These are phyloP conservation scores for Pythium rhizo-oryzae DNA, from an alignment of 352 stramenopile species.

Conservation along the genomic window DNA sequence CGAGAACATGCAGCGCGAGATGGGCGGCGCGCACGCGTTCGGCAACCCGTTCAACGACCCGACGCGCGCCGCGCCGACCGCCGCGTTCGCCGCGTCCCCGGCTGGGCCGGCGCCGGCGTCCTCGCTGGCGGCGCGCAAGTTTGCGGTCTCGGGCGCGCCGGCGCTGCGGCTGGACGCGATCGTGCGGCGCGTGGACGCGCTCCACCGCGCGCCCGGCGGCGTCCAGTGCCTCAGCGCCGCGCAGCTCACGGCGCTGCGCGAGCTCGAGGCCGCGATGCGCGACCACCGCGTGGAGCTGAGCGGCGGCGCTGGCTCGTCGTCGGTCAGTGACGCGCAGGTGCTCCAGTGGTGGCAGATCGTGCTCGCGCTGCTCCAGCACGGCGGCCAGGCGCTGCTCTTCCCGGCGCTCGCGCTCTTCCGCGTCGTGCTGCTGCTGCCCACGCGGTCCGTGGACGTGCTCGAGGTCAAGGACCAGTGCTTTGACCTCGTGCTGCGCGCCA, in stretches of 20 bases:
- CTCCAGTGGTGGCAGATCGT: slow-evolving; percentile 43
- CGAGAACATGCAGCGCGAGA: slow-evolving; percentile 84
- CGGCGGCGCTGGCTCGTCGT: slow-evolving; percentile 4
- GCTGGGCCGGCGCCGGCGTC: neutral
- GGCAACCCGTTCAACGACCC: slow-evolving; percentile 76
- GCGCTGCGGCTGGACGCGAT: slow-evolving; percentile 55
- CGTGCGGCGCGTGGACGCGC: slow-evolving; percentile 39
- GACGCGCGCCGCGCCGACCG: slow-evolving; percentile 32
- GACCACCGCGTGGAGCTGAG: slow-evolving; percentile 20
- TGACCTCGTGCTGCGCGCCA: slow-evolving; percentile 43
- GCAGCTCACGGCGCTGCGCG: slow-evolving; percentile 36
- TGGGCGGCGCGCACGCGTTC: slow-evolving; percentile 63
- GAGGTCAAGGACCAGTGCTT: slow-evolving; percentile 53
- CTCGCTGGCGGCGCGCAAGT: slow-evolving; percentile 39
- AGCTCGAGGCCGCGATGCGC: slow-evolving; percentile 30
- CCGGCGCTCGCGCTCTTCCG: slow-evolving; percentile 59
- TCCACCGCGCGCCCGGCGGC: slow-evolving; percentile 30
- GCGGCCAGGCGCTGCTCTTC: slow-evolving; percentile 47
- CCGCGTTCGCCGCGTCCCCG: slow-evolving; percentile 10
- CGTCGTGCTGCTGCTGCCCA: slow-evolving; percentile 53
- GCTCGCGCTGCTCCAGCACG: slow-evolving; percentile 44
- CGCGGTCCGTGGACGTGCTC: slow-evolving; percentile 26
- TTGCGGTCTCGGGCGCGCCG: slow-evolving; percentile 58
- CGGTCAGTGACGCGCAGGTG: slow-evolving; percentile 4
- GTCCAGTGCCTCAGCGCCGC: slow-evolving; percentile 30